Evolutionary conservation across 345 rosid genomes (phyloP).

Genomic region (Fremontodendron californicum): DNA sequence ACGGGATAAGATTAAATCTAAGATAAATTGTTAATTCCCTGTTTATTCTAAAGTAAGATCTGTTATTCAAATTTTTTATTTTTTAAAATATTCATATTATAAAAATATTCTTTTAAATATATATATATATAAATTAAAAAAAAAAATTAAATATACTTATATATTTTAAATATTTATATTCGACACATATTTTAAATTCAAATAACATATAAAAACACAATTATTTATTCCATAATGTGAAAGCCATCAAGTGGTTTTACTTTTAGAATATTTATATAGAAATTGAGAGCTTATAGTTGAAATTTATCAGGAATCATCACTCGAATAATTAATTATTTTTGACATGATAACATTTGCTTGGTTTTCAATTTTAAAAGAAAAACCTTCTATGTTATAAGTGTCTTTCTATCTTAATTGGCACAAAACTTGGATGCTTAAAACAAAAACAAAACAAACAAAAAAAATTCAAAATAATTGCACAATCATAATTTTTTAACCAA

Average conservation of each 20-base stretch:
- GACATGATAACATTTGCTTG: background rate
- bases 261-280: background rate
- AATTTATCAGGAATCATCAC: background rate
- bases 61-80: no score
- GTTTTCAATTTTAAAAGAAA: background rate
- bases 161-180: no score
- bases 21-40: background rate
- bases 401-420: background rate
- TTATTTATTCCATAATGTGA: background rate
- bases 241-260: background rate
- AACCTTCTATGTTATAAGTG: background rate
- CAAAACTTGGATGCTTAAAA: background rate
- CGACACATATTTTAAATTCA: no score
- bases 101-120: no score
- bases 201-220: no score
- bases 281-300: background rate
- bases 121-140: no score
- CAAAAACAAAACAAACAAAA: background rate
- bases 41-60: background rate
- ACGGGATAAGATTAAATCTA: background rate
- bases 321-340: no score
- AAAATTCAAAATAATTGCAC: background rate
- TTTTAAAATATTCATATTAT: no score
- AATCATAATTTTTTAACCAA: background rate
- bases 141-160: no score